Base-by-base conservation (phyloP, 129 eudicot genomes). In the Silybum marianum region DNA sequence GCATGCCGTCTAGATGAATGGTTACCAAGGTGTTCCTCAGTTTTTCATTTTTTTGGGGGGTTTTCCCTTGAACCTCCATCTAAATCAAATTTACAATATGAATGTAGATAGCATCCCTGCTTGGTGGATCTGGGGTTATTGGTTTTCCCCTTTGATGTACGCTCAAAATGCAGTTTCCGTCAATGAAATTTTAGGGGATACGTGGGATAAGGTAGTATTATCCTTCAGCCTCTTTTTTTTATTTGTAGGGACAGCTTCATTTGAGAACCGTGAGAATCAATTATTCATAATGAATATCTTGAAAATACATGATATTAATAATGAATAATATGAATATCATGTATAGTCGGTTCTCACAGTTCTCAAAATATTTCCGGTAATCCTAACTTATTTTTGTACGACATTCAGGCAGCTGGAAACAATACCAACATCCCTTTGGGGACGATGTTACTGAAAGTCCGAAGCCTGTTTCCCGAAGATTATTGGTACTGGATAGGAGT, bases 81-180 rank as follows among this genome's bases (percentile, higher is more conserved):
- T 32, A 69, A 40, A 32, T 19, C 1, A 66, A 24, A 26, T 72
- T 7, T 78, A 40, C 18, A 80, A 54, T 73, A 63, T 75, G 21
- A 26, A 30, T 81, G 78, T 74, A 92, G 94, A 88, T 83, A 89
- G 94, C 91, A 93, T 93, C 74, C 98, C 98, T 21, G 60, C 85
- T 71, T 95, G 99, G 99, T 95, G 99, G 99, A 92, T 95, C 9
- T 95, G 99, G 99, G 99, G 99, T 88, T 92, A 95, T 78, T 95
- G 99, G 99, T 72, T 90, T 85, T 95, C 99, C 67, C 99, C 99
- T 54, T 86, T 95, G 88, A 95, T 92, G 99, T 95, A 95, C 84
- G 97, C 97, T 39, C 97, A 92, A 81, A 95, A 88, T 84, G 99
- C 97, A 71, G 91, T 92, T 89, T 90, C 96, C 0, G 97, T 92